phyloP scores from a whole-genome alignment of 139 green algal species.

The Asterochloris erici region DNA sequence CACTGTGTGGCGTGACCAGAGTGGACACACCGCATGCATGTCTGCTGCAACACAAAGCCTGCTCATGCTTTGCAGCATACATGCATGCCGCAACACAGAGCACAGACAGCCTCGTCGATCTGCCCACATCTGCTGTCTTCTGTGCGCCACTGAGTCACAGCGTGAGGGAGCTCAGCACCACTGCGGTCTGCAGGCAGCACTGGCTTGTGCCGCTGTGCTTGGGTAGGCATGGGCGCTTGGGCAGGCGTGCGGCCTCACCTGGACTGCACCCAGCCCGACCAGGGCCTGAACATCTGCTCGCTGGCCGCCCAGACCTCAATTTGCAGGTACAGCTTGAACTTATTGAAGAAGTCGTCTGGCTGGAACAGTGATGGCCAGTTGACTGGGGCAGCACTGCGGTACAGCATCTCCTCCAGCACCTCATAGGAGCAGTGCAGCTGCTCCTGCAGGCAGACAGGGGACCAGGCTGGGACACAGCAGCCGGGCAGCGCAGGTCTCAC shows the following conservation, averaged over 20 bases:
- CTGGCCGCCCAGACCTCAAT: slow-evolving; percentile 72
- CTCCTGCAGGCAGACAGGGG: slow-evolving; percentile 18
- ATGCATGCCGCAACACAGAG: neutral
- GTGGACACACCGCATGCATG: too few species aligned
- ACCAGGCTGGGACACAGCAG: neutral
- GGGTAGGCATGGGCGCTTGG: neutral
- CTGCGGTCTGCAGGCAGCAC: neutral
- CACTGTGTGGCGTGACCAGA: too few species aligned
- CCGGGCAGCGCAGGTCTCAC: neutral
- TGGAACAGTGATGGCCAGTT: slow-evolving; percentile 71
- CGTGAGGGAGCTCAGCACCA: neutral
- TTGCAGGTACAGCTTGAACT: slow-evolving; percentile 82
- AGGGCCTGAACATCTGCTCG: slow-evolving; percentile 71
- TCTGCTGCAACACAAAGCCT: too few species aligned
- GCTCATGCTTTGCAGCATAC: neutral
- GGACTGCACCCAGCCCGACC: slow-evolving; percentile 87
- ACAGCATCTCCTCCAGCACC: slow-evolving; percentile 40
- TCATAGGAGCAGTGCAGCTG: slow-evolving; percentile 45
- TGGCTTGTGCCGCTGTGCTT: neutral
- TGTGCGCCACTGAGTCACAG: neutral
- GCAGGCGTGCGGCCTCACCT: slow-evolving; percentile 12
- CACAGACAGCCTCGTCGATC: too few species aligned
- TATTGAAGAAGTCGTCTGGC: slow-evolving; percentile 67
- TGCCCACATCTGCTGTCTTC: too few species aligned
- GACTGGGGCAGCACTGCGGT: slow-evolving; percentile 6